Conservation (phyloP, 176 grass and related monocot species). For the Musa schizocarpa region DNA sequence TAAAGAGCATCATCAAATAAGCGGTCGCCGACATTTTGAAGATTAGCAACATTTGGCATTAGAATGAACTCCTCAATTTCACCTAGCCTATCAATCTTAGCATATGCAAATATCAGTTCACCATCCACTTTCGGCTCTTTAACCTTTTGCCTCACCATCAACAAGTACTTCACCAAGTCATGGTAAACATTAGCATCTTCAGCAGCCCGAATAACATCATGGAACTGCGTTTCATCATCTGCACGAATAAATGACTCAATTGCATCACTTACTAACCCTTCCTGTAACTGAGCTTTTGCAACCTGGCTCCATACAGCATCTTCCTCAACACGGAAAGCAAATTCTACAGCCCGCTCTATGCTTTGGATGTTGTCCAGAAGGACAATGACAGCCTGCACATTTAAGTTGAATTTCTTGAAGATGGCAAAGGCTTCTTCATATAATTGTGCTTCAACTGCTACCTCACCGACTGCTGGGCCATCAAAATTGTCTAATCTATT, state of each 20-base stretch:
- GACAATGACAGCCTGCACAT: slow-evolving; percentile 89
- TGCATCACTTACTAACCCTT: slow-evolving; percentile 85
- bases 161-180: slow-evolving; percentile 69
- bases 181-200: slow-evolving; percentile 73
- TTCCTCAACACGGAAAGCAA: slow-evolving; percentile 88
- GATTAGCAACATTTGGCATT: slow-evolving; percentile 97
- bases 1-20: slow-evolving; percentile 86
- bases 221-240: slow-evolving; percentile 85
- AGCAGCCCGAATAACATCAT: slow-evolving; percentile 75
- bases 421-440: slow-evolving; percentile 96
- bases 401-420: slow-evolving; percentile 97
- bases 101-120: slow-evolving; percentile 93
- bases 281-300: slow-evolving; percentile 84
- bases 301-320: slow-evolving; percentile 98
- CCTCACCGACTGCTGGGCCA: slow-evolving; percentile 94
- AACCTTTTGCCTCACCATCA: slow-evolving; percentile 85
- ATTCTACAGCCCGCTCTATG: slow-evolving; percentile 93
- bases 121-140: slow-evolving; percentile 75
- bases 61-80: slow-evolving; percentile 97
- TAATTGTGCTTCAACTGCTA: slow-evolving; percentile 80
- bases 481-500: slow-evolving; percentile 99
- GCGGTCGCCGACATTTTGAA: slow-evolving; percentile 88
- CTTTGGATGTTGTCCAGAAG: slow-evolving; percentile 76
- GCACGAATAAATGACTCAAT: slow-evolving; percentile 95
- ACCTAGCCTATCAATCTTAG: slow-evolving; percentile 72